Evolutionary conservation across 495 filamentous ascomycete species (phyloP).

Genomic region (Physcia stellaris): DNA sequence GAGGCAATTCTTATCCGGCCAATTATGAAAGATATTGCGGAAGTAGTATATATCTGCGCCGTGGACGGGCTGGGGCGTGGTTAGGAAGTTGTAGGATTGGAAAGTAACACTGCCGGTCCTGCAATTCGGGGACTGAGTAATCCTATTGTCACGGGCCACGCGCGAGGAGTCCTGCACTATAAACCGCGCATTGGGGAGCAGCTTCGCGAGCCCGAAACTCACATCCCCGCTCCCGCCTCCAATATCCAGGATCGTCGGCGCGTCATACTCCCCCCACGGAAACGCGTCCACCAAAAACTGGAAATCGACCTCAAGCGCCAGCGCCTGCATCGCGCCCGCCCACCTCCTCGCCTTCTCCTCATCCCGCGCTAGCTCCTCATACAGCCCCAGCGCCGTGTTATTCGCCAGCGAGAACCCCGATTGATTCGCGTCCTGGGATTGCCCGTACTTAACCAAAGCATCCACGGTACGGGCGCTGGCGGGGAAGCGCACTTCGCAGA

Average conservation of each 20-base stretch:
- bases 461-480: too few species aligned
- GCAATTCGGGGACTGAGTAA: slow-evolving; percentile 20
- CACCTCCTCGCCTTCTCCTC: slow-evolving; percentile 33
- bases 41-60: slow-evolving; percentile 35
- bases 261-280: slow-evolving; percentile 30
- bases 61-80: slow-evolving; percentile 28
- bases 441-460: too few species aligned
- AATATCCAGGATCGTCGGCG: too few species aligned
- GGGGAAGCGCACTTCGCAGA: too few species aligned
- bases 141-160: slow-evolving; percentile 26
- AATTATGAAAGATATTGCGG: slow-evolving; percentile 35
- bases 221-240: too few species aligned
- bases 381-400: too few species aligned
- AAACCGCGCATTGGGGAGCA: slow-evolving; percentile 29
- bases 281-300: slow-evolving; percentile 27
- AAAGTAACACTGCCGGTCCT: slow-evolving; percentile 27
- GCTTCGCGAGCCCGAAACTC: too few species aligned
- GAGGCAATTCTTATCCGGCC: slow-evolving; percentile 25
- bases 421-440: slow-evolving; percentile 7
- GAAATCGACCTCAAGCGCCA: slow-evolving; percentile 32
- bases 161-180: slow-evolving; percentile 40
- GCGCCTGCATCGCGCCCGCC: slow-evolving; percentile 37
- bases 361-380: slow-evolving; percentile 24
- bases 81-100: slow-evolving; percentile 39
- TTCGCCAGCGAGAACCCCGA: too few species aligned